Evolutionary conservation across 352 stramenopile genomes (phyloP).

Genomic region (Pythium graminicola): DNA sequence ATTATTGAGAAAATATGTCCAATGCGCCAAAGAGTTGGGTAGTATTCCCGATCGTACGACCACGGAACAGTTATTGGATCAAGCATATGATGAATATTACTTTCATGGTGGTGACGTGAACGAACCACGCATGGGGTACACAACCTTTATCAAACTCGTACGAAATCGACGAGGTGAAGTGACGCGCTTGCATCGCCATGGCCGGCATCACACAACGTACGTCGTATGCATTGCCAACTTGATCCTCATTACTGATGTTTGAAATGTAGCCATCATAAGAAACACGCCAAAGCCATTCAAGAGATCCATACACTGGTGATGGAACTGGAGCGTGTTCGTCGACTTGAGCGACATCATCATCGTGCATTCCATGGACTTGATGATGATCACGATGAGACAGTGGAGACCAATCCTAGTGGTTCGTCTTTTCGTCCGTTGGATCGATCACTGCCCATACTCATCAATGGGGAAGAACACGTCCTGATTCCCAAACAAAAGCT

Average conservation of each 20-base stretch:
- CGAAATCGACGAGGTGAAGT: constrained; percentile 56
- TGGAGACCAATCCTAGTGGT: too few species aligned
- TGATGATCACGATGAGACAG: too few species aligned
- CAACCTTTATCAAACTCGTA: constrained; percentile 59
- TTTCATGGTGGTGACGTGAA: constrained; percentile 50
- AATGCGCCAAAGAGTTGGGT: constrained; percentile 43
- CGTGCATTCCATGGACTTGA: not conserved
- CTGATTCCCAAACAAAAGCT: constrained; percentile 47
- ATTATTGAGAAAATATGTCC: constrained; percentile 54
- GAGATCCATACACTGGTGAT: constrained; percentile 52
- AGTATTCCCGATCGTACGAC: constrained; percentile 36
- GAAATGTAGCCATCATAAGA: constrained; percentile 4
- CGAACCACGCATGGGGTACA: constrained; percentile 48
- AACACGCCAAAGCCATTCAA: constrained; percentile 36
- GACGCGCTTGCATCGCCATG: constrained; percentile 2
- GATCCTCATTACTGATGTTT: not conserved
- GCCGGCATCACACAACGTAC: not conserved
- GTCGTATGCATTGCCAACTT: constrained; percentile 2
- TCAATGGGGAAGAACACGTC: constrained; percentile 25
- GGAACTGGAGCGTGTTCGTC: constrained; percentile 50
- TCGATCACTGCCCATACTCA: not conserved
- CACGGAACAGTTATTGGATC: constrained; percentile 58
- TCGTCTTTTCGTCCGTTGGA: too few species aligned
- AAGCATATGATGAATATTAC: constrained; percentile 67
- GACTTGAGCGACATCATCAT: not conserved